Base-by-base conservation (phyloP, 352 stramenopile genomes). In the Phytophthora meadii region DNA sequence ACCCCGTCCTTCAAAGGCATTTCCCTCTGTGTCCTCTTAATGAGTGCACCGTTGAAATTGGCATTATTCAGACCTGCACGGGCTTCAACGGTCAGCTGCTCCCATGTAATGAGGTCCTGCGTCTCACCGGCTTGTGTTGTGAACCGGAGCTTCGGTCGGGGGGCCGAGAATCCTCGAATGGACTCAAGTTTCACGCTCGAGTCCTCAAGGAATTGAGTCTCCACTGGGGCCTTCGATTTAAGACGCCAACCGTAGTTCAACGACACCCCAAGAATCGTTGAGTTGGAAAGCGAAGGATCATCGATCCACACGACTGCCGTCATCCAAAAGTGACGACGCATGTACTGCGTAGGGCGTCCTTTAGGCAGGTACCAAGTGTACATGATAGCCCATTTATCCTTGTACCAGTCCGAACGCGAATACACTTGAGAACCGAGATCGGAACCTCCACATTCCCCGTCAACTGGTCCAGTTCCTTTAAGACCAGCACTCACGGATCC, bases 291-390 rank as follows among this genome's bases (percentile, higher is more conserved):
- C 5, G 56, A 40, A 25, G 69, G 64, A 28, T 72, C 70, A 41
- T 75, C 66, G 36, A 82, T 72, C 74, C 74, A 78, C 4, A 82
- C 74, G 3, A 82, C 59, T n/a, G 70, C 63, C 34, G 65, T 58
- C 54, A 76, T 60, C 74, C 74, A 82, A 22, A 70, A 61, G 30
- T 78, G 71, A 11, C 70, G 74, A 50, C n/a, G 37, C 14, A 41
- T 24, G 25, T 50, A 44, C n/a, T 5, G 4, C 5, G 11, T 34
- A 14, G 5, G 10, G 19, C 5, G 41, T 27, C 40, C 70, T 57
- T 79, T 81, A 2, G 68, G 68, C 37, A 80, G 69, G 53, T 80
- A 80, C 72, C 68, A 80, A 36, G 60, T 51, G 61, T 73, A 74
- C 68, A 72, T 72, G 65, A 76, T 68, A 17, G 62, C 56, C 37